Evolutionary conservation across 805 yeast genomes (phyloP).

Genomic region (Metschnikowia koreensis): DNA sequence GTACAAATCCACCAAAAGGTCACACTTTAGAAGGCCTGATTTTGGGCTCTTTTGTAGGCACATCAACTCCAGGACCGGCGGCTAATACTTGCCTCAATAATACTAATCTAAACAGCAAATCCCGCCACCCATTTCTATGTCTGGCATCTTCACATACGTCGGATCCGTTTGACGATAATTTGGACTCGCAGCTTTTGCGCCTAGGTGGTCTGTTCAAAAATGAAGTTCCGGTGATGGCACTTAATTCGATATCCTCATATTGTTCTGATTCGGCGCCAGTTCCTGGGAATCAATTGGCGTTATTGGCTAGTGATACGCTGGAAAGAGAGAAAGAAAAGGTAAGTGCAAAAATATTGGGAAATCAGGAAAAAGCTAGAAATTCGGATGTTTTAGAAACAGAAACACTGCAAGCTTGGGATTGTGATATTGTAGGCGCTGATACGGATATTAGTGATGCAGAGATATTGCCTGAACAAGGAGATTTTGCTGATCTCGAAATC

Average conservation of each 20-base stretch:
- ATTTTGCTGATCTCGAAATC: no score
- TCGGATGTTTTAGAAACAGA: neutral
- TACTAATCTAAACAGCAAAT: neutral
- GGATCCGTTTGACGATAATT: slow-evolving; percentile 28
- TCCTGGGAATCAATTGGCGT: slow-evolving; percentile 18
- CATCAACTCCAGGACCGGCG: slow-evolving; percentile 1
- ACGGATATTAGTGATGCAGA: neutral
- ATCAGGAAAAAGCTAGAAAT: neutral
- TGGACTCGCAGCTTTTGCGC: slow-evolving; percentile 21
- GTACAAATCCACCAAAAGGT: neutral
- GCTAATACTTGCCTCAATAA: neutral
- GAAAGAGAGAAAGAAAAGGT: neutral
- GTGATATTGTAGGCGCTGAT: neutral
- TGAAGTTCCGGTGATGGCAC: neutral
- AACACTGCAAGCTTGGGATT: neutral
- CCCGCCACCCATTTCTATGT: slow-evolving; percentile 7
- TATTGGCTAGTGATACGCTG: neutral
- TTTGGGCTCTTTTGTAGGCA: slow-evolving; percentile 3
- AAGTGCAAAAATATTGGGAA: neutral
- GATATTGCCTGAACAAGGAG: no score
- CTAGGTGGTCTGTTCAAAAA: neutral
- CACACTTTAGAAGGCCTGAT: neutral
- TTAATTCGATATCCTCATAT: neutral
- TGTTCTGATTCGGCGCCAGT: slow-evolving; percentile 7
- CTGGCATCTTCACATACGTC: slow-evolving; percentile 17